Evolutionary conservation across 116 monocot genomes (phyloP), one percentile per base, ranked within the genome.

Genomic region (Phalaenopsis hybrid): DNA sequence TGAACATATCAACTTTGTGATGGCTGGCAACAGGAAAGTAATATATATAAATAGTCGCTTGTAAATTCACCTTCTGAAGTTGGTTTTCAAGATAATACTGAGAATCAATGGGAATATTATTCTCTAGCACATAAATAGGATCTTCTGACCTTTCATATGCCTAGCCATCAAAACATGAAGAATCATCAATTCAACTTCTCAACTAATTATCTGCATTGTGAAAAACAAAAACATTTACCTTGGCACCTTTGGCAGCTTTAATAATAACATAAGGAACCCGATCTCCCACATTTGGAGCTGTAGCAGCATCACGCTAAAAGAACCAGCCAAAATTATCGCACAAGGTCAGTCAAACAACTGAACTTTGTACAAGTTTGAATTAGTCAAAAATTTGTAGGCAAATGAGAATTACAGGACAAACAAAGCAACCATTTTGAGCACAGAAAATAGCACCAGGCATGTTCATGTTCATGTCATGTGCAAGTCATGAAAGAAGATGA

Each of bases 201-300:
- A 83, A 8, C 50, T 72, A 4, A 72, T 72, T 72, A 23, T 63
- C 9, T 48, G 45, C n/a, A 57, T 10, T 57, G 12, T 63, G 15
- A 65, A 79, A 11, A 45, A 58, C 31, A 70, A 15, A 9, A 37
- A 49, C 46, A 74, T 79, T 81, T 88, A 98, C 98, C 94, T 98
- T 98, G 80, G 98, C 98, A 74, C 98, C 95, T 89, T 94, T 98
- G 74, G 98, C 94, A 88, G 93, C 98, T 85, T 95, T 94, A 68
- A 98, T 88, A 84, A 98, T 98, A 80, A 98, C 98, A 87, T 98
- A 98, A 23, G 98, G 98, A 82, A 98, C 98, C 84, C 98, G 95
- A 80, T 98, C 98, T 81, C 98, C 98, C 23, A 98, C 98, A 90
- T 88, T 95, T 21, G 98, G 98, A 57, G 98, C 98, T 86, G 94